Conservation (phyloP, 345 rosid species). For the Sisymbrium altissimum region DNA sequence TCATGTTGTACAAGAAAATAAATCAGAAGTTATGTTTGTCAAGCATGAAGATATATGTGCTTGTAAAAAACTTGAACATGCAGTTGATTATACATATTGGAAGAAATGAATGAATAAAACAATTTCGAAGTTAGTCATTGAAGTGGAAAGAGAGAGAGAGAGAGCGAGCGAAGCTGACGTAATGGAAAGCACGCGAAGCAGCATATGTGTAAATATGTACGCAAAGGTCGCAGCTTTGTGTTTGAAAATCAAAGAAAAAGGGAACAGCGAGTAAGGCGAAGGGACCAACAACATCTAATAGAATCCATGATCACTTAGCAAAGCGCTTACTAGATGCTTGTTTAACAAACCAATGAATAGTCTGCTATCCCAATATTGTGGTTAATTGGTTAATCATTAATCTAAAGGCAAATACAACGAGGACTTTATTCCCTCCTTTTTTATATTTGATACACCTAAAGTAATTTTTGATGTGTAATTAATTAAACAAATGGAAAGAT, state of each 20-base stretch:
- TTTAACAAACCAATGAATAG: not conserved
- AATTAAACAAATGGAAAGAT: slow-evolving; percentile 14
- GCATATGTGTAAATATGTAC: slow-evolving; percentile 27
- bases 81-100: not conserved
- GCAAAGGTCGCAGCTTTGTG: slow-evolving; percentile 40
- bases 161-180: slow-evolving; percentile 43
- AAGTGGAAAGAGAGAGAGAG: not conserved
- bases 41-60: not conserved
- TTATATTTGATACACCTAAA: slow-evolving; percentile 4
- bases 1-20: not conserved
- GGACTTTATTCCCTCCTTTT: slow-evolving; percentile 19
- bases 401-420: not conserved
- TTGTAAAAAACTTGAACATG: not conserved
- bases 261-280: slow-evolving; percentile 17
- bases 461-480: slow-evolving; percentile 10
- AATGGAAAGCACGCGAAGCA: slow-evolving; percentile 52
- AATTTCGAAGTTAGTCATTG: not conserved
- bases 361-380: not conserved
- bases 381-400: not conserved
- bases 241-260: slow-evolving; percentile 21
- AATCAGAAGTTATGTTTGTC: not conserved
- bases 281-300: not conserved
- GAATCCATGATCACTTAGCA: not conserved
- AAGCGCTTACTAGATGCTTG: not conserved
- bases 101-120: not conserved